These are phyloP conservation scores for Delonix regia DNA, from an alignment of 306 rosid species.

Conservation along the genomic window DNA sequence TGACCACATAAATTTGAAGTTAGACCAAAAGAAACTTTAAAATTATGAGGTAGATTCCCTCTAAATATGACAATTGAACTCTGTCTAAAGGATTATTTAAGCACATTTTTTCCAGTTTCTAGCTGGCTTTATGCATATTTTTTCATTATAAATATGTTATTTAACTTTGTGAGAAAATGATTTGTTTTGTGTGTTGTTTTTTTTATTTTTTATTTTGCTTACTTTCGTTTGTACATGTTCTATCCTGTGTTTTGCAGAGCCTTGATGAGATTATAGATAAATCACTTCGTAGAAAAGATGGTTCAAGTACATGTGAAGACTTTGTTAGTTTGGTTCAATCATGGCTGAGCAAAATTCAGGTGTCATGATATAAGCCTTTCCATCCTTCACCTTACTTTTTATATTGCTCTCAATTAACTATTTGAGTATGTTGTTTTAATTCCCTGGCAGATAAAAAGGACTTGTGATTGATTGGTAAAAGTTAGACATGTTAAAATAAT, in stretches of 20 bases:
- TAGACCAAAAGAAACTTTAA: slow-evolving; percentile 20
- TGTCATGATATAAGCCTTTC: slow-evolving; percentile 39
- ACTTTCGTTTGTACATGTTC: slow-evolving; percentile 25
- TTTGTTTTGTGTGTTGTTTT: not conserved
- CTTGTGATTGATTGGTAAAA: not conserved
- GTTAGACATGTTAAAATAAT: not conserved
- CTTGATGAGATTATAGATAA: slow-evolving; percentile 87
- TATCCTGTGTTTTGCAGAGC: slow-evolving; percentile 61
- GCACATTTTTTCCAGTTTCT: slow-evolving; percentile 17
- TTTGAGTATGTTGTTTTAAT: not conserved
- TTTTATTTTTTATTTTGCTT: slow-evolving; percentile 31
- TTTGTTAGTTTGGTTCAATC: slow-evolving; percentile 79
- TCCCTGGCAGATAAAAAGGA: not conserved
- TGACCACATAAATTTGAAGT: not conserved
- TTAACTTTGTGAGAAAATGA: slow-evolving; percentile 26
- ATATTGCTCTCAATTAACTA: not conserved
- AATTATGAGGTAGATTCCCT: slow-evolving; percentile 7
- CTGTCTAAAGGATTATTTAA: not conserved
- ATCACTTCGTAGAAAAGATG: slow-evolving; percentile 76
- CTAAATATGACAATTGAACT: slow-evolving; percentile 8
- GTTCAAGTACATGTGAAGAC: slow-evolving; percentile 78
- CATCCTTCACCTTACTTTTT: slow-evolving; percentile 11
- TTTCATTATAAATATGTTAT: not conserved
- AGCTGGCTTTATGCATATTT: slow-evolving; percentile 1
- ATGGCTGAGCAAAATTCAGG: slow-evolving; percentile 94